These are phyloP conservation scores for Colletotrichum paranaense DNA, from an alignment of 2,329 filamentous ascomycete genomes.

Conservation along the genomic window DNA sequence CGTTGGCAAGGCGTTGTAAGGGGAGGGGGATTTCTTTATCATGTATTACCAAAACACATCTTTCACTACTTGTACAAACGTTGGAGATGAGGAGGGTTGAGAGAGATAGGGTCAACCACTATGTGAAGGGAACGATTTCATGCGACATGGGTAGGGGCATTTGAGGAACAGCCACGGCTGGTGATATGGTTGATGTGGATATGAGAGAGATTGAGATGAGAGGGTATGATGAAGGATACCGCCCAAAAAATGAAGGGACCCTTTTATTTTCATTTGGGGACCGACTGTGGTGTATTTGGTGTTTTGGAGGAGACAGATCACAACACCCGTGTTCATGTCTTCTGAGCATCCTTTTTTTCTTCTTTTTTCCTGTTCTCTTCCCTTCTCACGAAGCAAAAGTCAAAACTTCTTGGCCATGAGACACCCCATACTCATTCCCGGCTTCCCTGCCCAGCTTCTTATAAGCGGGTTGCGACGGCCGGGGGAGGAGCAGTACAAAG, in stretches of 20 bases:
- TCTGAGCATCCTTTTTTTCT: background rate
- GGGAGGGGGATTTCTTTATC: background rate
- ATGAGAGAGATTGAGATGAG: constrained; percentile 7
- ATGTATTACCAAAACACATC: constrained; percentile 12
- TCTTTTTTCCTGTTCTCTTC: background rate
- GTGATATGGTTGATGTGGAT: constrained; percentile 2
- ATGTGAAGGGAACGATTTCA: background rate
- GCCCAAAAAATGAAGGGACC: constrained; percentile 20
- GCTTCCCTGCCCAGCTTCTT: background rate
- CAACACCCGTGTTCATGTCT: background rate
- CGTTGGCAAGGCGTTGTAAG: constrained; percentile 36
- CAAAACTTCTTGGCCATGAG: background rate
- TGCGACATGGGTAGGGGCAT: background rate
- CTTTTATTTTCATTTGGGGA: background rate
- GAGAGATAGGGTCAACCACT: background rate
- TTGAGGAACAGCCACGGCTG: background rate
- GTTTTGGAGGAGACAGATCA: constrained; percentile 4
- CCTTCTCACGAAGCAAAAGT: constrained; percentile 3
- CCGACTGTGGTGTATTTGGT: constrained; percentile 24
- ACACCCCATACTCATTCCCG: background rate
- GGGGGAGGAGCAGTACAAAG: constrained; percentile 12
- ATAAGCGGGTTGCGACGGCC: background rate
- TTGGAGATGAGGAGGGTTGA: background rate
- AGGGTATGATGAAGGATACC: constrained; percentile 19
- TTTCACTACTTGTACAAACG: constrained; percentile 27